phyloP scores from a whole-genome alignment of 2,329 filamentous ascomycete species.

The Aspergillus aculeatinus region DNA sequence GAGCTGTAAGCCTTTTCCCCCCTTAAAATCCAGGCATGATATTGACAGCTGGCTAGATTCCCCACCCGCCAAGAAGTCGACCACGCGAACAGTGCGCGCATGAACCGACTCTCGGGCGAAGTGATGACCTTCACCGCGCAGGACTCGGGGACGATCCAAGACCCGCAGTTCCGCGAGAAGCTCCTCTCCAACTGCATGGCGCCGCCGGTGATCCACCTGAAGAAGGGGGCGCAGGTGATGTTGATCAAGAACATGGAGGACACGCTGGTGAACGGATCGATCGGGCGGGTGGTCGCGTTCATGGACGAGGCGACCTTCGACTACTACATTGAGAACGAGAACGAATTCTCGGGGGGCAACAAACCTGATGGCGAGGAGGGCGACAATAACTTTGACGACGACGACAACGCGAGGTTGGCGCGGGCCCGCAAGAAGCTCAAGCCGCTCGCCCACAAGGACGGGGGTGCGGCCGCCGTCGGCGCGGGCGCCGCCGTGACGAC shows the following conservation, averaged over 20 bases:
- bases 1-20: slow-evolving; percentile 61
- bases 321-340: slow-evolving; percentile 58
- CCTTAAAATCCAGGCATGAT: not conserved
- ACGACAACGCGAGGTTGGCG: slow-evolving; percentile 44
- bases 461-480: slow-evolving; percentile 30
- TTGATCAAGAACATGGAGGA: slow-evolving; percentile 99
- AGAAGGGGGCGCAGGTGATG: slow-evolving; percentile 96
- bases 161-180: slow-evolving; percentile 69
- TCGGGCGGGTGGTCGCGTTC: slow-evolving; percentile 81
- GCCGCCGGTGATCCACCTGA: slow-evolving; percentile 74
- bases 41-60: slow-evolving; percentile 54
- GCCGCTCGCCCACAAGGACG: slow-evolving; percentile 49
- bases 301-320: slow-evolving; percentile 68
- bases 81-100: slow-evolving; percentile 72
- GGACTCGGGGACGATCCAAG: slow-evolving; percentile 69
- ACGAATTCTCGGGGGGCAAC: slow-evolving; percentile 52
- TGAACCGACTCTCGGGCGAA: slow-evolving; percentile 69
- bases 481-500: slow-evolving; percentile 44
- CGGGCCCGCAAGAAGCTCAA: slow-evolving; percentile 58
- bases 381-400: slow-evolving; percentile 19
- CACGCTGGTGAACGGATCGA: slow-evolving; percentile 85
- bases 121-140: slow-evolving; percentile 67
- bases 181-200: slow-evolving; percentile 91
- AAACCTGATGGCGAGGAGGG: slow-evolving; percentile 20
- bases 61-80: slow-evolving; percentile 90